A percentile compares a stretch with the other conserved stretches of the same genome.
Conservation (phyloP, 208 protist genomes). For the Crithidia brevicula region DNA sequence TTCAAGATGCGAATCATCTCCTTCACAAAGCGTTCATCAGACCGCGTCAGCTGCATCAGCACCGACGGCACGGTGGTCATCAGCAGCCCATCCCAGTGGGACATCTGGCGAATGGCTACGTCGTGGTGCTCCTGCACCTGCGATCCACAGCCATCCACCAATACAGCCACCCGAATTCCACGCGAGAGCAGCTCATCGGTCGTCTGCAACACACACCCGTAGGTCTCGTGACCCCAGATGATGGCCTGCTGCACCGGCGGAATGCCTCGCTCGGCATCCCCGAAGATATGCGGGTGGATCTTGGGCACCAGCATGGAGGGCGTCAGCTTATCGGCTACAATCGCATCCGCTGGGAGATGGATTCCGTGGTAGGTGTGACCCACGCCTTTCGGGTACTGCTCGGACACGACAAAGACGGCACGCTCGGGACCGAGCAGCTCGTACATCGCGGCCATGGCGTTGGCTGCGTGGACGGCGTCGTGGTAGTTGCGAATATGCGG, state of each 20-base stretch:
- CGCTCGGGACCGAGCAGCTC: conserved; percentile 28
- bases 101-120: conserved; percentile 40
- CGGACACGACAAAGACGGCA: conserved; percentile 56
- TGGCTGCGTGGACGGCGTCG: conserved; percentile 54
- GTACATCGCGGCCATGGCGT: conserved; percentile 43
- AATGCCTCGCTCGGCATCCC: conserved; percentile 29
- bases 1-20: conserved; percentile 29
- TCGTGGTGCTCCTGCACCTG: conserved; percentile 37
- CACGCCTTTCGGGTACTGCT: conserved; percentile 54
- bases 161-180: conserved; percentile 63
- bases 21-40: conserved; percentile 32
- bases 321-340: conserved; percentile 52
- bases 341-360: conserved; percentile 35
- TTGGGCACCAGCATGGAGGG: conserved; percentile 53
- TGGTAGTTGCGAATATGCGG: conserved; percentile 42
- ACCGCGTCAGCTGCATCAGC: conserved; percentile 43
- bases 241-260: conserved; percentile 69
- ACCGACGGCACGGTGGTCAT: conserved; percentile 34
- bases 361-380: conserved; percentile 42
- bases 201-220: conserved; percentile 75
- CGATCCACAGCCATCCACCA: conserved; percentile 52
- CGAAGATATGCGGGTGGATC: conserved; percentile 39
- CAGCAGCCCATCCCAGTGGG: conserved; percentile 44
- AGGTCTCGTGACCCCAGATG: conserved; percentile 75
- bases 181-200: conserved; percentile 55